Conservation (phyloP, 352 stramenopile genomes). For the Salisapilia sapeloensis region DNA sequence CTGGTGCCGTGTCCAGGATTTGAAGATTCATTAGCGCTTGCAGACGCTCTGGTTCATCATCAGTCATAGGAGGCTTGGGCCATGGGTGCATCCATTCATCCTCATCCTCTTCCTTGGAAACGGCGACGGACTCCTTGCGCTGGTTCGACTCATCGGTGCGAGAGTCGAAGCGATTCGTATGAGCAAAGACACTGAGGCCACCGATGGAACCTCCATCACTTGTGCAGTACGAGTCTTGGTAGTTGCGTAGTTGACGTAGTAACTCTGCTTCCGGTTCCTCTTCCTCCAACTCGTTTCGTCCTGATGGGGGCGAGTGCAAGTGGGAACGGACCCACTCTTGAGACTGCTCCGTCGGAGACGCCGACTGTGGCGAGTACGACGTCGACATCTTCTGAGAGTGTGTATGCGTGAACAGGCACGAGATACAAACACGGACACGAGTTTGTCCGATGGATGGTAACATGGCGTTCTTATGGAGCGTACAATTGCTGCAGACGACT, state of each 20-base stretch:
- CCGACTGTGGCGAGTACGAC: conserved; percentile 4
- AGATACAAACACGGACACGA: conserved; percentile 65
- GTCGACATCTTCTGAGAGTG: conserved; percentile 3
- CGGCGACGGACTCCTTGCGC: not conserved
- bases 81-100: conserved; percentile 41
- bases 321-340: conserved; percentile 39
- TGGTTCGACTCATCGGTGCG: conserved; percentile 16
- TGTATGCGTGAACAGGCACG: conserved; percentile 43
- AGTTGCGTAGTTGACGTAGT: no score
- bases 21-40: conserved; percentile 22
- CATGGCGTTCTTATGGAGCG: conserved; percentile 47
- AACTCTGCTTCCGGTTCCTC: no score
- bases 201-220: no score
- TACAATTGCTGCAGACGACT: conserved; percentile 70
- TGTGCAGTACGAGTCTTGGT: no score
- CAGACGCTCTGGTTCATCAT: conserved; percentile 35
- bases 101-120: conserved; percentile 1
- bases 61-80: conserved; percentile 38
- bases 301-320: conserved; percentile 47
- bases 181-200: no score
- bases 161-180: conserved; percentile 15
- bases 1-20: conserved; percentile 36
- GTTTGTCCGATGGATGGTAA: conserved; percentile 28
- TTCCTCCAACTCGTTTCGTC: no score
- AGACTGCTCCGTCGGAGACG: conserved; percentile 15